Percentiles rank a stretch among this genome's conserved stretches.
These are phyloP conservation scores for Crithidia sp. DNA, from an alignment of 208 protist species.

Conservation along the genomic window DNA sequence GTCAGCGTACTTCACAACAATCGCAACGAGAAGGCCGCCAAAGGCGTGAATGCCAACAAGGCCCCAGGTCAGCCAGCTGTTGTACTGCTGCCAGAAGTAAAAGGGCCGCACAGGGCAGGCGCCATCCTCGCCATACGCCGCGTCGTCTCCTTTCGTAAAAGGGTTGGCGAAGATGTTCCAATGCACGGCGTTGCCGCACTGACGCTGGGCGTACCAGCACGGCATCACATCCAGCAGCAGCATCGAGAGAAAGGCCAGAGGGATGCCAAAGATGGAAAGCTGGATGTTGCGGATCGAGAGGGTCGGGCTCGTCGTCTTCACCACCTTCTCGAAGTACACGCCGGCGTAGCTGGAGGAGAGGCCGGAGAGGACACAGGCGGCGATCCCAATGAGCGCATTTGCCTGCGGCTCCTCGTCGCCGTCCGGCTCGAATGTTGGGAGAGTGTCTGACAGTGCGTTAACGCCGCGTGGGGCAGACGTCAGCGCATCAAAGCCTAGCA, in stretches of 20 bases:
- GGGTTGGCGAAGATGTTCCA: conserved; percentile 41
- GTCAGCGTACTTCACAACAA: conserved; percentile 87
- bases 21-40: conserved; percentile 80
- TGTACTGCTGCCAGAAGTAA: conserved; percentile 70
- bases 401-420: conserved; percentile 9
- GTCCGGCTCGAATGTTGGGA: neutral
- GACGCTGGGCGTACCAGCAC: conserved; percentile 22
- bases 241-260: conserved; percentile 62
- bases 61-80: conserved; percentile 52
- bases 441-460: too few species aligned
- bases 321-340: conserved; percentile 89
- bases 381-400: conserved; percentile 51
- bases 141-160: neutral
- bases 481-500: neutral
- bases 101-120: conserved; percentile 50
- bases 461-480: neutral
- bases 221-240: conserved; percentile 68
- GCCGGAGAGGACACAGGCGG: conserved; percentile 62
- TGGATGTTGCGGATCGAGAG: conserved; percentile 86
- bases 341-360: conserved; percentile 78
- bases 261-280: conserved; percentile 78
- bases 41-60: conserved; percentile 78
- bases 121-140: neutral
- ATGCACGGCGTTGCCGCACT: conserved; percentile 33
- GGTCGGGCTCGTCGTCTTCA: conserved; percentile 71